Evolutionary conservation across 352 stramenopile genomes (phyloP).

Genomic region (Globisporangium cystogenes): DNA sequence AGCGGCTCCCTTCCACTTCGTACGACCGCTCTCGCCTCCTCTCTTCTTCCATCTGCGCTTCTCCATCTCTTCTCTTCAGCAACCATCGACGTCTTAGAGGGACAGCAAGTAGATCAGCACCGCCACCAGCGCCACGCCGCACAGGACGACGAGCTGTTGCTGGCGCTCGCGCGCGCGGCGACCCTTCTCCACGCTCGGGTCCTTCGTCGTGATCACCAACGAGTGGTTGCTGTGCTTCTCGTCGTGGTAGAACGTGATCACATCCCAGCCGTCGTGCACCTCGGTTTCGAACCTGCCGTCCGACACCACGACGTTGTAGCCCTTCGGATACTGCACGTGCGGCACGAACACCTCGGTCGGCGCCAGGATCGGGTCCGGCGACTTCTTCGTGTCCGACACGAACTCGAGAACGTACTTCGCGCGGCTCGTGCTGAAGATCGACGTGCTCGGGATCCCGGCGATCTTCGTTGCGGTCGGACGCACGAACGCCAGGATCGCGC

Average conservation of each 20-base stretch:
- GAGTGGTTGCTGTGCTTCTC: slow-evolving; percentile 26
- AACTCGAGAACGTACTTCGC: slow-evolving; percentile 63
- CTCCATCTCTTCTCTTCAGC: neutral
- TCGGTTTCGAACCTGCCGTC: slow-evolving; percentile 48
- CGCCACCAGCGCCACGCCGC: slow-evolving; percentile 14
- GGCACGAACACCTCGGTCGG: slow-evolving; percentile 70
- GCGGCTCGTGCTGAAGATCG: slow-evolving; percentile 41
- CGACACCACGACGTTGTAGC: slow-evolving; percentile 49
- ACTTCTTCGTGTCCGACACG: slow-evolving; percentile 24
- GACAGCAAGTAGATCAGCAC: slow-evolving; percentile 30
- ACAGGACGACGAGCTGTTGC: slow-evolving; percentile 13
- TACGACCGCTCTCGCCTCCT: too few relatives aligned
- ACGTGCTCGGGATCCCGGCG: slow-evolving; percentile 50
- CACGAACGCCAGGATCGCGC: slow-evolving; percentile 53
- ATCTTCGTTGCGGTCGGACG: slow-evolving; percentile 68
- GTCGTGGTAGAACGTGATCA: slow-evolving; percentile 53
- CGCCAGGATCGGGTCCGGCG: slow-evolving; percentile 11
- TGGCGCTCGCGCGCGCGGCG: slow-evolving; percentile 16
- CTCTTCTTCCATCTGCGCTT: neutral
- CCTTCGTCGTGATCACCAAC: slow-evolving; percentile 42
- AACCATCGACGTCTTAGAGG: slow-evolving; percentile 1
- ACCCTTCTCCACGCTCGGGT: slow-evolving; percentile 25
- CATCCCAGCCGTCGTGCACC: slow-evolving; percentile 52
- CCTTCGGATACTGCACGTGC: slow-evolving; percentile 62
- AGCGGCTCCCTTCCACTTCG: neutral